Evolutionary conservation across 306 rosid species (phyloP), one percentile per base, ranked within the genome.

Genomic region (Cucurbita maxima): DNA sequence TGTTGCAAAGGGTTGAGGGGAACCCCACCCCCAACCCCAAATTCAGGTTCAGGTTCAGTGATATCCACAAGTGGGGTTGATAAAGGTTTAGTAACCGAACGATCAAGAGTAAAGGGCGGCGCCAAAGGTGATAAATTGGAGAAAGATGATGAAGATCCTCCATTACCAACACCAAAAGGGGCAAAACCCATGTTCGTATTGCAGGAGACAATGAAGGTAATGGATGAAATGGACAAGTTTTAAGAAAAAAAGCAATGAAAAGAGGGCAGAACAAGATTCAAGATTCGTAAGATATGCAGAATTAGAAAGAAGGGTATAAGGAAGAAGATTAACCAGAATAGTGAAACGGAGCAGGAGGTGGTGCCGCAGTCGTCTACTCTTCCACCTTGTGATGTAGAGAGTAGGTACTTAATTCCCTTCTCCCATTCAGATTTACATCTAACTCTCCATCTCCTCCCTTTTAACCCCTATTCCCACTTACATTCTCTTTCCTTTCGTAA

Each of bases 81-180:
- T 47, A 47, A 53, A 10, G 86, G 86, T 36, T 43, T 72, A 4
- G 84, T 34, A 40, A 34, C 48, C 38, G 84, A 53, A 16, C 87
- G 88, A 75, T 83, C 86, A 3, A 90, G 85, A 14, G 91, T 89
- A 37, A 94, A 94, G 7, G 99, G 97, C 0, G 85, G 87, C 0
- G 99, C 97, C 47, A 83, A 84, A 75, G 97, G 86, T 43, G 96
- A 94, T 57, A 94, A 80, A 78, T 80, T 94, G 19, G 99, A 91
- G 38, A 82, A 72, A 0, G 92, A 79, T 20, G 85, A 45, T 15
- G 87, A 64, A 73, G 82, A 79, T 2, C 84, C 72, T 83, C 92
- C 87, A 77, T 81, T 76, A 25, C 90, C 87, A 75, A 79, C 74
- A 58, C 80, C 83, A 78, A 80, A 76, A 25, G 81, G 67, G 18